Conservation (phyloP, 371 early-diverging fungal species). For the Neoconidiobolus thromboides region DNA sequence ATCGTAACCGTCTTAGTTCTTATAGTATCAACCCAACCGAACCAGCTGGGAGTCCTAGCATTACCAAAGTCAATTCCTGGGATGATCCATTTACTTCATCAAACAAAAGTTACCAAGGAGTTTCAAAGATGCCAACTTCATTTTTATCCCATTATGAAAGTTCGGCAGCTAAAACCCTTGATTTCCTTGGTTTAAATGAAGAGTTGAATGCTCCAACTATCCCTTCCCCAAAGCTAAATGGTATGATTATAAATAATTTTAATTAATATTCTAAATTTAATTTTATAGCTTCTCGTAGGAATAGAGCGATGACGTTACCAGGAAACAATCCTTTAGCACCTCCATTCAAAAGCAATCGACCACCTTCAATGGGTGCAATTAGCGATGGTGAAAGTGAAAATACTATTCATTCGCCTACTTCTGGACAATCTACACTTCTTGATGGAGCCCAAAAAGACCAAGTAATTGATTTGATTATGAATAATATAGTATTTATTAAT, state of each 20-base stretch:
- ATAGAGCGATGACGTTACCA: too few relatives aligned
- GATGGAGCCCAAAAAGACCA: conserved; percentile 35
- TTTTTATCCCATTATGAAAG: neutral
- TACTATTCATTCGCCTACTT: conserved; percentile 16
- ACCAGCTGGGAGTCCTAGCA: neutral
- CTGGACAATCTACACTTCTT: conserved; percentile 25
- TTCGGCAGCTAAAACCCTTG: conserved; percentile 26
- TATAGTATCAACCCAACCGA: neutral
- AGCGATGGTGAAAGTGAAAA: conserved; percentile 22
- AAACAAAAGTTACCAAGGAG: neutral
- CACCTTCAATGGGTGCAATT: conserved; percentile 18
- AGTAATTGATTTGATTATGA: conserved; percentile 15
- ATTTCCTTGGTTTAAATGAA: conserved; percentile 58
- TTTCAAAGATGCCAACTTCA: neutral
- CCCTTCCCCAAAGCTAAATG: conserved; percentile 15
- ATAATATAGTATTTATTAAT: conserved; percentile 17
- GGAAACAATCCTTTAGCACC: too few relatives aligned
- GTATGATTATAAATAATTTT: conserved; percentile 10
- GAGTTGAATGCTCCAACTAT: neutral
- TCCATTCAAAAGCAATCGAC: conserved; percentile 13
- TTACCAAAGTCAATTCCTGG: neutral
- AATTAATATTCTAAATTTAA: too few relatives aligned
- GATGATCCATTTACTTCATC: neutral
- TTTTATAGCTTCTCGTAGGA: too few relatives aligned
- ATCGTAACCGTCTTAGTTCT: neutral